Base-by-base conservation (phyloP, 345 rosid genomes). In the Zanthoxylum bungeanum region DNA sequence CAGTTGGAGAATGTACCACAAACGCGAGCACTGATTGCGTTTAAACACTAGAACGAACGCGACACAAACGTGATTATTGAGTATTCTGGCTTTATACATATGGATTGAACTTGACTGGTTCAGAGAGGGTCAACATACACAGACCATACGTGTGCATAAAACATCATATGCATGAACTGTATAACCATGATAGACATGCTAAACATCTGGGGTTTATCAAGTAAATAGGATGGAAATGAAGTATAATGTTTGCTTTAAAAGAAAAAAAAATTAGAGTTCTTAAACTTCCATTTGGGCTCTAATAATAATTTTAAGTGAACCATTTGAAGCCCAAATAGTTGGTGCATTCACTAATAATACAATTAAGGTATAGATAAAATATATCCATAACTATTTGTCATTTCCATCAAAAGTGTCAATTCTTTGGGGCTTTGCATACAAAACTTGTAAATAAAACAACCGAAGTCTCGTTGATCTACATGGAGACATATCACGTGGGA, bases 401-500 rank as follows among this genome's bases (percentile, higher is more conserved):
- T 34, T 36, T 27, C 53, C 37, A 17, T 44, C 36, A 28, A 44
- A 16, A 27, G 24, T 64, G 22, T 42, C 31, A 37, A 61, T 16
- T 21, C 17, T 21, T 8, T 30, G 39, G 17, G 55, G 34, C 9
- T 22, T 49, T 67, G 19, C 60, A 51, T 36, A 36, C 0, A 51
- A 22, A 9, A 51, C 2, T 11, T 7, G 42, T 47, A 61, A 39
- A 10, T 12, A 62, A 5, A 28, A 3, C 2, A 16, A 66, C 24
- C 49, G 9, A 16, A 68, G 71, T 68, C 50, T 31, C 50, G 36
- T 21, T 37, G 17, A 16, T 28, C 36, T 52, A 17, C 53, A 9
- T 68, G 25, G 61, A 19, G 37, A 17, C 62, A 39, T 17, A 5
- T 68, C 71, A 37, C 37, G 71, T 37, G 60, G 37, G 49, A 25